Conservation (phyloP, 106 monocot genomes). For the Narthecium ossifragum region DNA sequence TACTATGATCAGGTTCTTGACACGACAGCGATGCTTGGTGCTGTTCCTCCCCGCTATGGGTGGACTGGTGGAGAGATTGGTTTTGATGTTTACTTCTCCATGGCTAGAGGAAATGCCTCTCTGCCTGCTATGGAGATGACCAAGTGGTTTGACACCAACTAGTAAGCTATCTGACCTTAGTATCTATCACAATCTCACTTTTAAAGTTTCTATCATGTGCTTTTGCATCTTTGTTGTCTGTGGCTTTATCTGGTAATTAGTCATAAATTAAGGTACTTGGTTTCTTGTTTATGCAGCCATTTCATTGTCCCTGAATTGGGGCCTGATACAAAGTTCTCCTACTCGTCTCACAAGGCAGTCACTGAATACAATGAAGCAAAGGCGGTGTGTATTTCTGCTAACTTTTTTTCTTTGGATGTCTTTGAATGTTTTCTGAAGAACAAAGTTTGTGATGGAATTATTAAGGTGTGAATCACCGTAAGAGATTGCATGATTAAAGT, state of each 20-base stretch:
- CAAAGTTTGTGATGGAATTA: too few species aligned
- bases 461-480: too few species aligned
- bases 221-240: neutral
- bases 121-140: conserved; percentile 99
- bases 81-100: conserved; percentile 80
- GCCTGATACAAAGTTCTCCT: conserved; percentile 79
- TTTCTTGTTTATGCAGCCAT: conserved; percentile 51
- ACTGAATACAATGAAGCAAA: conserved; percentile 93
- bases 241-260: too few species aligned
- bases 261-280: too few species aligned
- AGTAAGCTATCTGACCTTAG: conserved; percentile 46
- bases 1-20: conserved; percentile 62
- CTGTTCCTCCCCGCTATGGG: conserved; percentile 82
- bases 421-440: too few species aligned
- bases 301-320: conserved; percentile 89
- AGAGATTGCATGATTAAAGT: too few species aligned
- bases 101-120: conserved; percentile 95
- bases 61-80: conserved; percentile 90
- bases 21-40: conserved; percentile 92
- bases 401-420: too few species aligned
- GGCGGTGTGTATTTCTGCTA: conserved; percentile 53
- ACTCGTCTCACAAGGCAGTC: conserved; percentile 92
- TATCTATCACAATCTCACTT: neutral
- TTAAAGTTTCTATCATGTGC: neutral
- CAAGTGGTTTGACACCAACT: conserved; percentile 99